These are phyloP conservation scores for Podaxis pistillaris DNA, from an alignment of 768 basidiomycete species.

Conservation along the genomic window DNA sequence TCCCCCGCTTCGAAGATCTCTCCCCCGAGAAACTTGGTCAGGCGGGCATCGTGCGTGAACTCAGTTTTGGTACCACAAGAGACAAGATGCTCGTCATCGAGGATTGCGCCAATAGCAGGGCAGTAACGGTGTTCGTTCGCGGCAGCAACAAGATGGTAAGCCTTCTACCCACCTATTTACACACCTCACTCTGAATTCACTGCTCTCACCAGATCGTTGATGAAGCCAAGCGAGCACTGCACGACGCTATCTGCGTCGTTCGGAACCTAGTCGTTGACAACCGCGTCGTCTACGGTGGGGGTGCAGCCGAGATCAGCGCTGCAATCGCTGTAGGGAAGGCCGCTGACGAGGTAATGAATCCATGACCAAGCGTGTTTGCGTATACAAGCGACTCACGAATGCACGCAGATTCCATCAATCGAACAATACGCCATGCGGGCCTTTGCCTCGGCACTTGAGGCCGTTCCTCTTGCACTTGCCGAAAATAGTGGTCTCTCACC, in stretches of 20 bases:
- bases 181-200: neutral
- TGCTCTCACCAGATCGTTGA: conserved; percentile 79
- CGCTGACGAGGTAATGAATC: conserved; percentile 75
- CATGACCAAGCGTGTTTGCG: neutral
- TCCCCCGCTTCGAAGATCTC: conserved; percentile 97
- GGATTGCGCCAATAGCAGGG: conserved; percentile 94
- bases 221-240: conserved; percentile 96
- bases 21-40: conserved; percentile 87
- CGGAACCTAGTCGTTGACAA: conserved; percentile 94
- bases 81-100: conserved; percentile 99
- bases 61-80: conserved; percentile 95
- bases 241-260: conserved; percentile 97
- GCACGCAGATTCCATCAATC: conserved; percentile 80
- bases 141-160: conserved; percentile 98
- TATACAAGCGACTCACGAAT: neutral
- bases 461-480: conserved; percentile 93
- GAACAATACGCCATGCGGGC: conserved; percentile 99
- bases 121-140: conserved; percentile 95
- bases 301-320: conserved; percentile 96
- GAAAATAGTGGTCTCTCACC: conserved; percentile 97
- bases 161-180: neutral
- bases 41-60: conserved; percentile 91
- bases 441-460: conserved; percentile 93
- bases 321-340: conserved; percentile 91
- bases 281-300: conserved; percentile 97